phyloP scores from a whole-genome alignment of 768 basidiomycete species.

The Podaxis sp. region DNA sequence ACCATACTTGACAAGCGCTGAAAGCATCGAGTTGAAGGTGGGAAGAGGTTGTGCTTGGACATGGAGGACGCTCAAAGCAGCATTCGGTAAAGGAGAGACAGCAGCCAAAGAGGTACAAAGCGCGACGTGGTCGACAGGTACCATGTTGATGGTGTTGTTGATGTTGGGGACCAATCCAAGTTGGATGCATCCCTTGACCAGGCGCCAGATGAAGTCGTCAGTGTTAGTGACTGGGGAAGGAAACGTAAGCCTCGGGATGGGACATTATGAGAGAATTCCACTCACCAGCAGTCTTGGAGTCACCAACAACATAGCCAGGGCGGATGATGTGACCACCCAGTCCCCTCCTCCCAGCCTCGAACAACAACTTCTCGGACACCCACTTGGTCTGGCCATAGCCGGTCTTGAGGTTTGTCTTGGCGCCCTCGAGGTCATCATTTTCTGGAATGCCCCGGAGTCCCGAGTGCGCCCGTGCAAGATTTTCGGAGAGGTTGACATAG shows the following conservation, averaged over 20 bases:
- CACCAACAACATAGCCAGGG: slow-evolving; percentile 95
- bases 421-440: slow-evolving; percentile 84
- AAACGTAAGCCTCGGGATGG: background rate
- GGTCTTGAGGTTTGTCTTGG: slow-evolving; percentile 66
- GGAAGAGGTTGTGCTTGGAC: slow-evolving; percentile 83
- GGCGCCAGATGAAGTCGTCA: slow-evolving; percentile 97
- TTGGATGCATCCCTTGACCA: slow-evolving; percentile 98
- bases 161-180: slow-evolving; percentile 96
- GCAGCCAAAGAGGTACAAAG: slow-evolving; percentile 73
- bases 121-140: slow-evolving; percentile 96
- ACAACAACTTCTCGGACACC: slow-evolving; percentile 93
- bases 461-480: slow-evolving; percentile 36
- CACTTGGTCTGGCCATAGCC: slow-evolving; percentile 99
- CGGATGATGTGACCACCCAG: slow-evolving; percentile 83
- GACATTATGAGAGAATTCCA: background rate
- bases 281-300: slow-evolving; percentile 82
- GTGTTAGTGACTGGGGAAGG: slow-evolving; percentile 82
- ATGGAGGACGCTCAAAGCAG: slow-evolving; percentile 63
- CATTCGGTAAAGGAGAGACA: slow-evolving; percentile 47
- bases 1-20: slow-evolving; percentile 71
- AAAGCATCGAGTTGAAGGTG: slow-evolving; percentile 85
- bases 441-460: slow-evolving; percentile 74
- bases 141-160: slow-evolving; percentile 98
- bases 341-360: slow-evolving; percentile 87
- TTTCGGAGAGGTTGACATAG: slow-evolving; percentile 85